These are phyloP conservation scores for Solanum paucissectum DNA, from an alignment of 257 asterid genomes.

Conservation along the genomic window DNA sequence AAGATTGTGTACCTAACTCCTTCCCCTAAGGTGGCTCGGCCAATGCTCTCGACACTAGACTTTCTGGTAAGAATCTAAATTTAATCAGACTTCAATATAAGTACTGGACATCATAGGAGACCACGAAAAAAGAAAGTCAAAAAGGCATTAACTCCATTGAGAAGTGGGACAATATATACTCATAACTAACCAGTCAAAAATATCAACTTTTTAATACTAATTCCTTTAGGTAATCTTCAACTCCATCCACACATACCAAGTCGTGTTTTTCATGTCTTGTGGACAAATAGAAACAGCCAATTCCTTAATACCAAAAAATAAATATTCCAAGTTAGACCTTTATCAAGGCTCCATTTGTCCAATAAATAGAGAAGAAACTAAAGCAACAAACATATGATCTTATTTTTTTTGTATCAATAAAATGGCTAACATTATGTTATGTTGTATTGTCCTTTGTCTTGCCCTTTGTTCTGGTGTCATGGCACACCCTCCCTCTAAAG, in stretches of 20 bases:
- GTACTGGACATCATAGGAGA: background rate
- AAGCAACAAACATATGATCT: background rate
- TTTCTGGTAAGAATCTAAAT: accelerated
- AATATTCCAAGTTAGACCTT: background rate
- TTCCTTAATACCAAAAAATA: background rate
- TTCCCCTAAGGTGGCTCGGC: background rate
- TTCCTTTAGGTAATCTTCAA: background rate
- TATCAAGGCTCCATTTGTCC: background rate
- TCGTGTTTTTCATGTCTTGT: background rate
- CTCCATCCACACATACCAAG: background rate
- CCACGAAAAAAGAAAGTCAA: background rate
- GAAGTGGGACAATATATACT: background rate
- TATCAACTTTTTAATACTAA: background rate
- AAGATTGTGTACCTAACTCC: background rate
- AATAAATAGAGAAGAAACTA: background rate
- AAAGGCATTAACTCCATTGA: background rate
- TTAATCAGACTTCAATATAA: background rate
- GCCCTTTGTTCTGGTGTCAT: background rate
- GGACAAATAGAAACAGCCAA: background rate
- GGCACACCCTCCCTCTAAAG: conserved; percentile 7
- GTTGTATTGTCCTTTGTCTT: background rate
- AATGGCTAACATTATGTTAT: background rate
- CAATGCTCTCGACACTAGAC: background rate
- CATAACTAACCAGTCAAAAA: background rate
- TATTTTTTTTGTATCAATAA: background rate